Evolutionary conservation across 2,329 filamentous ascomycete genomes (phyloP), one percentile per base, ranked within the genome.

Genomic region (Botrytis sinoallii): DNA sequence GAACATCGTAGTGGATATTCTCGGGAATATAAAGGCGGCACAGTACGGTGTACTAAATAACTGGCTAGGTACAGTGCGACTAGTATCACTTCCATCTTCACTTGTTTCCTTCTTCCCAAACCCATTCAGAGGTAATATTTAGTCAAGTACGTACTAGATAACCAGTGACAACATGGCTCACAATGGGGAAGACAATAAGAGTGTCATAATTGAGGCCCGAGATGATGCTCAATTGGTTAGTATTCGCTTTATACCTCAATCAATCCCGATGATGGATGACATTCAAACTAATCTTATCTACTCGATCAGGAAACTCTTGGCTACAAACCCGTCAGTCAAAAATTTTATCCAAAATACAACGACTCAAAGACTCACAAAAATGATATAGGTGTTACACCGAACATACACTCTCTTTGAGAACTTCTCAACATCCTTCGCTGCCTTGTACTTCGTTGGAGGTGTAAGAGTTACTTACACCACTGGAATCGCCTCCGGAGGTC

Each of bases 401-500:
- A 88, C 86, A 55, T 89, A 88, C 77, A 86, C 86, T 46, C 82
- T 88, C 25, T 84, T 89, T 71, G 87, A 89, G 78, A 89, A 88
- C 79, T 89, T 89, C 77, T 84, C 87, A 4, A 88, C 88, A 3
- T 88, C 86, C 20, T 89, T 89, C 76, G 87, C 88, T 75, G 88
- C 88, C 1, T 82, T 90, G 3, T 90, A 89, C 80, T 89, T 89
- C 73, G 85, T 90, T 63, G 88, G 88, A 44, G 88, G 86, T 74
- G 86, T 89, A 57, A 85, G 88, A 59, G 87, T 88, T 3, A 89
- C 88, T 0, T 90, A 88, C 78, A 88, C 86, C n/a, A 90, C 88
- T 18, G 88, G 88, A 75, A 88, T 90, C 55, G 87, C 86, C 40
- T 88, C 88, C 29, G 88, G 88, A 72, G 88, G 88, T 60, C 88